Percentiles rank a stretch among this genome's conserved stretches.
Conservation (phyloP, 257 asterid species). For the Thymus mandschuricus region DNA sequence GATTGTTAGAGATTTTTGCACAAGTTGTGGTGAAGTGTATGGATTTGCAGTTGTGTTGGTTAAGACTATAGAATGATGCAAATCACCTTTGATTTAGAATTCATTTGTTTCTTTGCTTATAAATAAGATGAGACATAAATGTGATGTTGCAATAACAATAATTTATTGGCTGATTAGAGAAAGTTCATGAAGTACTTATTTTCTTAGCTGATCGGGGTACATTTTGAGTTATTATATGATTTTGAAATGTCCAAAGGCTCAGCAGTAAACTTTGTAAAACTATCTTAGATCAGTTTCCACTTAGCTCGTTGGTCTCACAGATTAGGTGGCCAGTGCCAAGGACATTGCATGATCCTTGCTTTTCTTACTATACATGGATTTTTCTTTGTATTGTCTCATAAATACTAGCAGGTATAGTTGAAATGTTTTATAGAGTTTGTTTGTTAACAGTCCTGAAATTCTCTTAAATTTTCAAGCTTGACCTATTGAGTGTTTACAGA, state of each 20-base stretch:
- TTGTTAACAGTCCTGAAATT: background rate
- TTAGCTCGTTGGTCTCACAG: background rate
- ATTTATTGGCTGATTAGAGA: background rate
- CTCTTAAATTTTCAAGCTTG: background rate
- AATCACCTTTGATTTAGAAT: background rate
- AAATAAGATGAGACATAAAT: background rate
- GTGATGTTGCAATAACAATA: background rate
- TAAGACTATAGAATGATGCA: slow-evolving; percentile 16
- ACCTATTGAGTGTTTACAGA: background rate
- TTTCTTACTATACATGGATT: too few relatives aligned
- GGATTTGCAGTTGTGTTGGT: slow-evolving; percentile 1
- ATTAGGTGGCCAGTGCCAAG: background rate
- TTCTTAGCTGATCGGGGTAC: background rate
- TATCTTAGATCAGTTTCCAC: background rate
- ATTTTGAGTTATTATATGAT: background rate
- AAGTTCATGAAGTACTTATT: slow-evolving; percentile 4
- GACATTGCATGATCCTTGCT: background rate
- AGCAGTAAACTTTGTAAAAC: background rate
- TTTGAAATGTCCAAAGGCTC: background rate
- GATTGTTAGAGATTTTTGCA: slow-evolving; percentile 17
- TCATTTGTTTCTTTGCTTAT: background rate
- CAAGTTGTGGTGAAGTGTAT: slow-evolving; percentile 26
- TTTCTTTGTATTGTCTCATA: background rate
- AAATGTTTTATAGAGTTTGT: background rate
- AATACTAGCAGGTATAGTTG: background rate